phyloP scores from a whole-genome alignment of 768 basidiomycete genomes.

The Thelephora aurantiotincta region DNA sequence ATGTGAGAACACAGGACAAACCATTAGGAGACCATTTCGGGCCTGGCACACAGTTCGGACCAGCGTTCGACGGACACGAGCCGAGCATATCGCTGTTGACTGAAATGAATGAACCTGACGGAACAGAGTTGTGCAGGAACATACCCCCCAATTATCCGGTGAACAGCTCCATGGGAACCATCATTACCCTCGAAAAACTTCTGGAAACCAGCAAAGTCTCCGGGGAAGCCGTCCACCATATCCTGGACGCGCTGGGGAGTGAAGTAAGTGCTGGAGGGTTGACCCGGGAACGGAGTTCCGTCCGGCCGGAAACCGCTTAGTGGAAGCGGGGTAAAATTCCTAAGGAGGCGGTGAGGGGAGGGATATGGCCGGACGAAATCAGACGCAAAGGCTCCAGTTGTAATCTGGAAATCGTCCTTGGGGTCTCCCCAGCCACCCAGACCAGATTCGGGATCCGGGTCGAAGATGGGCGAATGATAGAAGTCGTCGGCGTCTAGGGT shows the following conservation, averaged over 20 bases:
- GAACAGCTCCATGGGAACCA: slow-evolving; percentile 20
- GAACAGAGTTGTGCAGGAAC: background rate
- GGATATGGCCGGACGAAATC: slow-evolving; percentile 18
- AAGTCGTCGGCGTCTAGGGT: slow-evolving; percentile 13
- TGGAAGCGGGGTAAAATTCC: slow-evolving; percentile 21
- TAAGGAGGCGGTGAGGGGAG: slow-evolving; percentile 17
- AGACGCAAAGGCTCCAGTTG: slow-evolving; percentile 16
- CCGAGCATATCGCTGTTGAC: slow-evolving; percentile 14
- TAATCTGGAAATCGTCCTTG: slow-evolving; percentile 10
- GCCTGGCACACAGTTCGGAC: background rate
- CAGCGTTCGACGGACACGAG: slow-evolving; percentile 11
- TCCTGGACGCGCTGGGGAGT: slow-evolving; percentile 11
- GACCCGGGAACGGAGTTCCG: slow-evolving; percentile 7
- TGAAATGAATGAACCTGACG: background rate
- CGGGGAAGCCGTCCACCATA: slow-evolving; percentile 16
- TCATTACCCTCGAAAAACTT: slow-evolving; percentile 14
- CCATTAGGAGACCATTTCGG: background rate
- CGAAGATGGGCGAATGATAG: slow-evolving; percentile 10
- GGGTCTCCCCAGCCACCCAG: slow-evolving; percentile 17
- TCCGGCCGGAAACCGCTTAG: slow-evolving; percentile 4
- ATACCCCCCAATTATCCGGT: slow-evolving; percentile 19
- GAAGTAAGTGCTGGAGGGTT: slow-evolving; percentile 15
- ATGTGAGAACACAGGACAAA: background rate
- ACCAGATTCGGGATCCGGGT: slow-evolving; percentile 11
- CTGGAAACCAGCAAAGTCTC: slow-evolving; percentile 21